Conservation (phyloP, 1,139 yeast species). For the Petasospora rhodanensis region DNA sequence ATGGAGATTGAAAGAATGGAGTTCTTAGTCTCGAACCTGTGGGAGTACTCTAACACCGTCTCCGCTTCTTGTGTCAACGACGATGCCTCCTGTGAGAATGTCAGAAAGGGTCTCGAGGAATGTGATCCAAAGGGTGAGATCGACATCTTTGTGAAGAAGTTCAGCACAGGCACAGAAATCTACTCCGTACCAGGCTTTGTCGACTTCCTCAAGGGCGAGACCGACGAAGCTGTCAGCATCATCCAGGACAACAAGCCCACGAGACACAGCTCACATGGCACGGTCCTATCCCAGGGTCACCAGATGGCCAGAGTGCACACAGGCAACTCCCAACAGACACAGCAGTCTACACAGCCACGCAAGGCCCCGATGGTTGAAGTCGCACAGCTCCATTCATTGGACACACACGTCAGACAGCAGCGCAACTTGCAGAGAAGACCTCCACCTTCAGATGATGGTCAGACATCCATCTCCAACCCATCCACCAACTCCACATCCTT, state of each 20-base stretch:
- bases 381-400: conserved; percentile 8
- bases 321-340: background rate
- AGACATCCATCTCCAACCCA: conserved; percentile 23
- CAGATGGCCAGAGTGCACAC: background rate
- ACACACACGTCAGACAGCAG: conserved; percentile 8
- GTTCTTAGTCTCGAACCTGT: conserved; percentile 68
- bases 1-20: conserved; percentile 78
- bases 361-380: conserved; percentile 6
- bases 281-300: background rate
- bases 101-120: conserved; percentile 63
- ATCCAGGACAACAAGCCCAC: conserved; percentile 5
- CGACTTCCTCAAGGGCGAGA: conserved; percentile 42
- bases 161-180: conserved; percentile 66
- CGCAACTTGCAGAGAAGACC: conserved; percentile 25
- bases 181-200: conserved; percentile 52
- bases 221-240: conserved; percentile 10
- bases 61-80: conserved; percentile 76
- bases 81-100: conserved; percentile 69
- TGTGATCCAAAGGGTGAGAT: conserved; percentile 64
- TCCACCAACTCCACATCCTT: conserved; percentile 16
- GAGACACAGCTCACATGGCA: conserved; percentile 13
- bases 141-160: conserved; percentile 46
- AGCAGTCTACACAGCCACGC: conserved; percentile 2
- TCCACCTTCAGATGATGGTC: conserved; percentile 32
- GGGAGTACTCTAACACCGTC: conserved; percentile 76